Conservation (phyloP, 2,329 filamentous ascomycete species). For the Penicillium sp. region DNA sequence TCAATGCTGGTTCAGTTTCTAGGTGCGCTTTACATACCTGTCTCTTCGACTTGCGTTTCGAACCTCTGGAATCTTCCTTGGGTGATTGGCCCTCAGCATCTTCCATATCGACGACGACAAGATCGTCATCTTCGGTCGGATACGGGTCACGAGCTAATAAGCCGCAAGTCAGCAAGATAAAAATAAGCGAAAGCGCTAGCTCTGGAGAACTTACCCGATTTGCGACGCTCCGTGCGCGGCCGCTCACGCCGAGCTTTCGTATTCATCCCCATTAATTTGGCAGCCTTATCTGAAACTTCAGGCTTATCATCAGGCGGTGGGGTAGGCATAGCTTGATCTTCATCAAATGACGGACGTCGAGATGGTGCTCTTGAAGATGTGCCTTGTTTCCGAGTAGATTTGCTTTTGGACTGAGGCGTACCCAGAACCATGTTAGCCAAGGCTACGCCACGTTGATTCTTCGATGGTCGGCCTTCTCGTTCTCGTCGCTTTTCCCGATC, state of each 20-base stretch:
- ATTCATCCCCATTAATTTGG: slow-evolving; percentile 69
- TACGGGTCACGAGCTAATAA: slow-evolving; percentile 55
- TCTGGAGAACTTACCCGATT: slow-evolving; percentile 30
- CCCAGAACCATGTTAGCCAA: slow-evolving; percentile 67
- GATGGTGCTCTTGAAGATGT: slow-evolving; percentile 58
- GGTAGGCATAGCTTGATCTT: slow-evolving; percentile 64
- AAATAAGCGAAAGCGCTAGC: neutral
- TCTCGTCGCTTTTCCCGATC: slow-evolving; percentile 64
- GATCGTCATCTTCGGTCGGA: slow-evolving; percentile 64
- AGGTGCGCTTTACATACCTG: slow-evolving; percentile 32
- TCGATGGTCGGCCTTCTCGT: slow-evolving; percentile 51
- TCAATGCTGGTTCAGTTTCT: neutral
- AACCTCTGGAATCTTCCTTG: slow-evolving; percentile 36
- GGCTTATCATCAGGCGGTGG: slow-evolving; percentile 70
- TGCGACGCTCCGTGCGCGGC: slow-evolving; percentile 55
- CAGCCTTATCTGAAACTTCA: slow-evolving; percentile 72
- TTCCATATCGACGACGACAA: slow-evolving; percentile 59
- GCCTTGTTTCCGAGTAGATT: slow-evolving; percentile 65
- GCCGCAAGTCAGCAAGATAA: neutral
- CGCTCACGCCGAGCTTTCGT: slow-evolving; percentile 48
- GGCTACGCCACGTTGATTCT: slow-evolving; percentile 59
- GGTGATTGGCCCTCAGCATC: slow-evolving; percentile 36
- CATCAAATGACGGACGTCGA: slow-evolving; percentile 68
- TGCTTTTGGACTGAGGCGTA: slow-evolving; percentile 63
- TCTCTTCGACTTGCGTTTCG: slow-evolving; percentile 39